Conservation (phyloP, 768 basidiomycete genomes). For the Antrodiella citrinella region DNA sequence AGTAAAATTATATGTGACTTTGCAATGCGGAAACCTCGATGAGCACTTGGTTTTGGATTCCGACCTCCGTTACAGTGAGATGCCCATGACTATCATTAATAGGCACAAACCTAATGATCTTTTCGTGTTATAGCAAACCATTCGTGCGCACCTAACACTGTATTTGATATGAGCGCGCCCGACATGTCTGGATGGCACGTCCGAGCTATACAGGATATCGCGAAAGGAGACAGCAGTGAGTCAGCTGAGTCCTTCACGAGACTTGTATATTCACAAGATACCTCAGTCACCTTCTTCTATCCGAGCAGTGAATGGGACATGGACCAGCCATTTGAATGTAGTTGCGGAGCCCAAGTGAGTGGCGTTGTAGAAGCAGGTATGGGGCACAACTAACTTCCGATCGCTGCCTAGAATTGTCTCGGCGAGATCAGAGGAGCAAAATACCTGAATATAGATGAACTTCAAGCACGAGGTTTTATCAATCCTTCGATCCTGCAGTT, state of each 20-base stretch:
- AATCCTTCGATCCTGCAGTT: constrained; percentile 33
- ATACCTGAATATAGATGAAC: constrained; percentile 29
- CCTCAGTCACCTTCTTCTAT: constrained; percentile 50
- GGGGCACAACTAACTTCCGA: background rate
- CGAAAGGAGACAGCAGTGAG: constrained; percentile 30
- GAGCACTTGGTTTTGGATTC: constrained; percentile 53
- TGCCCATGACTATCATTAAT: background rate
- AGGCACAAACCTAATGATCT: background rate
- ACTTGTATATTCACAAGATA: background rate
- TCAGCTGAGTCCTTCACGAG: constrained; percentile 19
- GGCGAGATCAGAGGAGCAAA: constrained; percentile 39
- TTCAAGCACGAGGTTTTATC: constrained; percentile 30
- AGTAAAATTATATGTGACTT: constrained; percentile 39
- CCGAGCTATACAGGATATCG: constrained; percentile 34
- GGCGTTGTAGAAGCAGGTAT: constrained; percentile 1
- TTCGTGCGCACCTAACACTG: constrained; percentile 53
- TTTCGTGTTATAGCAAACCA: constrained; percentile 39
- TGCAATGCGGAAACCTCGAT: constrained; percentile 41
- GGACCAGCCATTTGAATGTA: constrained; percentile 52
- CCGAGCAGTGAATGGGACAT: constrained; percentile 66
- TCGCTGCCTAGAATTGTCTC: constrained; percentile 33
- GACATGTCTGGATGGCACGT: constrained; percentile 40
- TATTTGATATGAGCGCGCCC: constrained; percentile 40
- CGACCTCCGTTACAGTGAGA: constrained; percentile 47
- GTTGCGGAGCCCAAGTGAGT: constrained; percentile 36